Percentiles rank a stretch among this genome's conserved stretches.
Evolutionary conservation across 2,329 filamentous ascomycete species (phyloP).

Genomic region (Aspergillus fructus): DNA sequence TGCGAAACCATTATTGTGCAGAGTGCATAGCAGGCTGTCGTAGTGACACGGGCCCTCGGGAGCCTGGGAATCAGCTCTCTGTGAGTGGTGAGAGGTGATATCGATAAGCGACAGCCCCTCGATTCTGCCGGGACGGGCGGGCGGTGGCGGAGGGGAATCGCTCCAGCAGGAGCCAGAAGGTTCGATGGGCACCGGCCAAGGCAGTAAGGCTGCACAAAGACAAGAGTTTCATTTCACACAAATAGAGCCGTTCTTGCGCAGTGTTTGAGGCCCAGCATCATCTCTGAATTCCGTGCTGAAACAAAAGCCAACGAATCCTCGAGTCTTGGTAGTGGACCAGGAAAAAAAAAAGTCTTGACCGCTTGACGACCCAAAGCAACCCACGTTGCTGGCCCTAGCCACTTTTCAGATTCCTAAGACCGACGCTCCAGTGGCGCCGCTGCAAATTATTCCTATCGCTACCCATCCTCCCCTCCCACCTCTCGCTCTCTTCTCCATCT

Average conservation of each 20-base stretch:
- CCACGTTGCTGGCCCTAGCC: conserved; percentile 24
- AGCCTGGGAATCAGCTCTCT: not conserved
- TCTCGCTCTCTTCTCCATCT: conserved; percentile 21
- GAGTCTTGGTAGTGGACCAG: conserved; percentile 12
- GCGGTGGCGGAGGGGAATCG: conserved; percentile 27
- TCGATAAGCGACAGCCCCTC: conserved; percentile 22
- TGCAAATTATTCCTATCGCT: conserved; percentile 36
- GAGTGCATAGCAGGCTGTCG: not conserved
- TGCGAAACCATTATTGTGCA: not conserved
- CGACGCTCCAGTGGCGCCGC: conserved; percentile 30
- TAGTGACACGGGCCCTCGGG: not conserved
- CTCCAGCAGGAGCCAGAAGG: conserved; percentile 39
- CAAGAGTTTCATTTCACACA: not conserved
- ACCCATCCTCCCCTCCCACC: conserved; percentile 13
- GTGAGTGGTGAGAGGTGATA: conserved; percentile 3
- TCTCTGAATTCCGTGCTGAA: conserved; percentile 1
- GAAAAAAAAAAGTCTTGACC: conserved; percentile 23
- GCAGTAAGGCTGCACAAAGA: conserved; percentile 7
- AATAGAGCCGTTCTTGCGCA: not conserved
- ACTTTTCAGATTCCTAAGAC: conserved; percentile 28
- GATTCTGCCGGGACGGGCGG: conserved; percentile 23
- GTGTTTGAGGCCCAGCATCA: not conserved
- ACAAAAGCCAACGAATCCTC: not conserved
- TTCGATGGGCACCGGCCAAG: conserved; percentile 32
- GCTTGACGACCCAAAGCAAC: conserved; percentile 22